phyloP scores from a whole-genome alignment of 2,329 filamentous ascomycete species.

The Pleomassaria siparia region DNA sequence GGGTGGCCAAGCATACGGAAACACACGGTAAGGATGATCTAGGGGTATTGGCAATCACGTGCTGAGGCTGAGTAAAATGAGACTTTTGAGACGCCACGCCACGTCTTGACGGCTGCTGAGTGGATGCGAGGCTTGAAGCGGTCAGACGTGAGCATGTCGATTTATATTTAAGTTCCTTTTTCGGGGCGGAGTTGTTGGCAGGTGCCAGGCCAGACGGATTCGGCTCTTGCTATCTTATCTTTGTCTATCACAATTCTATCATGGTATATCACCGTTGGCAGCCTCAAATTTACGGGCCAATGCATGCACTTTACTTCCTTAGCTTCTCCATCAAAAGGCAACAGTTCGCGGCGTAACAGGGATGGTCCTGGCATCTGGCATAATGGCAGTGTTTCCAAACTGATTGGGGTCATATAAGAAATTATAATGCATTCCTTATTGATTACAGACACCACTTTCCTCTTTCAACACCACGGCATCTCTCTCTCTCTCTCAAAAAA shows the following conservation, averaged over 20 bases:
- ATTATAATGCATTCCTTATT: no score
- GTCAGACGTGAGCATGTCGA: neutral
- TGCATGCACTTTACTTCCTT: neutral
- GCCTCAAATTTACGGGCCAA: neutral
- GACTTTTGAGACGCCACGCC: neutral
- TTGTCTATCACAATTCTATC: neutral
- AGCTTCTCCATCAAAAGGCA: no score
- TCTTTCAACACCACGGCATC: no score
- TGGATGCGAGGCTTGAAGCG: neutral
- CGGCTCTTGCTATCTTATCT: neutral
- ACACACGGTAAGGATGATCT: constrained; percentile 1
- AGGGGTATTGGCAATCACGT: neutral
- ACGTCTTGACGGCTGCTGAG: constrained; percentile 2
- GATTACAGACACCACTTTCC: no score
- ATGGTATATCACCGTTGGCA: no score
- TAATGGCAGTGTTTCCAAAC: no score
- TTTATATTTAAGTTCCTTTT: neutral
- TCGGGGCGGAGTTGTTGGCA: neutral
- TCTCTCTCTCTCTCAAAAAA: no score
- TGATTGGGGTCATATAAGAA: no score
- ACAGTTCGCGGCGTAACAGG: no score
- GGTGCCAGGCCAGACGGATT: neutral
- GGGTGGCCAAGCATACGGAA: constrained; percentile 6
- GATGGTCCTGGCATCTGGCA: no score
- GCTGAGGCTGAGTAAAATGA: neutral